Evolutionary conservation across 345 rosid species (phyloP).

Genomic region (Hibiscus tridactylites): DNA sequence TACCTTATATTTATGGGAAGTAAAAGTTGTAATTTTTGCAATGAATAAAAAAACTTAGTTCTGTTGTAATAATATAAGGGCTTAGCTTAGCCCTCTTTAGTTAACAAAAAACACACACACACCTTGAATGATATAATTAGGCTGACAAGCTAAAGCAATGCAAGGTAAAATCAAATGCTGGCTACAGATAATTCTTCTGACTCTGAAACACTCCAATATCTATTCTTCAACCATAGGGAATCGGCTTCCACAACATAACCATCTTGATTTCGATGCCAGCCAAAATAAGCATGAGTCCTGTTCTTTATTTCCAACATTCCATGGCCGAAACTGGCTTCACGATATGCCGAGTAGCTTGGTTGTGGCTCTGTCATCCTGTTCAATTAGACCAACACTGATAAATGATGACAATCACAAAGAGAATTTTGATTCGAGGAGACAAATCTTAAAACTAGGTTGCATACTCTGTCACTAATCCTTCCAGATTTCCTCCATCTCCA

Average conservation of each 20-base stretch:
- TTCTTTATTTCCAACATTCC: constrained; percentile 68
- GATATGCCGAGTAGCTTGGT: constrained; percentile 64
- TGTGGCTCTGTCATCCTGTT: constrained; percentile 73
- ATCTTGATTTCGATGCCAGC: constrained; percentile 36
- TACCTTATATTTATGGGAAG: background rate
- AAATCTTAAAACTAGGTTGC: background rate
- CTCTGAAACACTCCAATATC: background rate
- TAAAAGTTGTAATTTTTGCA: background rate
- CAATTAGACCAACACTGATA: background rate
- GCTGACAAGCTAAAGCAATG: no score
- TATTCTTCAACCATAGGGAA: background rate
- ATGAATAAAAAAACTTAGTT: no score
- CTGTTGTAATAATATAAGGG: no score
- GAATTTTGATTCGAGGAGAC: background rate
- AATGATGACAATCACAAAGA: background rate
- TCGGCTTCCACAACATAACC: background rate
- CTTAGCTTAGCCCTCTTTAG: no score
- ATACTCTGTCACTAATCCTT: constrained; percentile 65
- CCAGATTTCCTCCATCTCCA: constrained; percentile 88
- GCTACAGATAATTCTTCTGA: background rate
- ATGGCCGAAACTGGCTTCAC: constrained; percentile 81
- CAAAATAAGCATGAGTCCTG: constrained; percentile 59
- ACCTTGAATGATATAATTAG: no score
- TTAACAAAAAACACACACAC: no score
- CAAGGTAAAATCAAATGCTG: background rate